Evolutionary conservation across 2,329 filamentous ascomycete species (phyloP).

Genomic region (Exophiala calicioides): DNA sequence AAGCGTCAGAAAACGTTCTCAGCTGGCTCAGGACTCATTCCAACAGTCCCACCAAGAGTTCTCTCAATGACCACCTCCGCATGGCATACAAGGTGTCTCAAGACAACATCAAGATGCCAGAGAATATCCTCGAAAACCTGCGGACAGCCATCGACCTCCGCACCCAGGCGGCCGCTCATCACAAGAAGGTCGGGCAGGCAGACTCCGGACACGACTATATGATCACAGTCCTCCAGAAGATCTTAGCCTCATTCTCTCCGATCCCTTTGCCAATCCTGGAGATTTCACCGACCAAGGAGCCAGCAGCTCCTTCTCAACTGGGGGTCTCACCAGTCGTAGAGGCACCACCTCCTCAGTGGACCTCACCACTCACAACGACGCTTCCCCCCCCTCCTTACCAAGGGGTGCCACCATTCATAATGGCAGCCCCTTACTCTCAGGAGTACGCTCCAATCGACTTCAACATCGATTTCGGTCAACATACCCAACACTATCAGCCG

Average conservation of each 20-base stretch:
- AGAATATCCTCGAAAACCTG: constrained; percentile 16
- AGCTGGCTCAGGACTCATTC: constrained; percentile 9
- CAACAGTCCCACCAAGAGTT: background rate
- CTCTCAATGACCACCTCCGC: constrained; percentile 11
- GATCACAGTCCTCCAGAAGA: constrained; percentile 9
- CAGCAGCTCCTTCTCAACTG: background rate
- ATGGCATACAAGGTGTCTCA: constrained; percentile 7
- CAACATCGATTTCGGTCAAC: no score
- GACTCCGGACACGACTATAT: constrained; percentile 12
- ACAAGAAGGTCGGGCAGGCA: background rate
- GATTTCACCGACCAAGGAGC: no score
- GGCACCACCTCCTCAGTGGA: no score
- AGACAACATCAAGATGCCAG: constrained; percentile 12
- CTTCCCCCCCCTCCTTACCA: no score
- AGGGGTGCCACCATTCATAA: no score
- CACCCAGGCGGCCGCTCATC: constrained; percentile 1
- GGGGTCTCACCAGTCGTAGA: no score
- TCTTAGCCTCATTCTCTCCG: constrained; percentile 7
- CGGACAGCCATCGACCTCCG: constrained; percentile 12
- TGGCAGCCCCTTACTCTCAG: no score
- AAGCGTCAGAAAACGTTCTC: constrained; percentile 31
- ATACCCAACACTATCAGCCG: no score
- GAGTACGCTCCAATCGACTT: no score
- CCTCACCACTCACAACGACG: no score
- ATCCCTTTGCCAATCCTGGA: no score